Conservation (phyloP, 495 filamentous ascomycete species). For the Hypoxylon crocopeplum region DNA sequence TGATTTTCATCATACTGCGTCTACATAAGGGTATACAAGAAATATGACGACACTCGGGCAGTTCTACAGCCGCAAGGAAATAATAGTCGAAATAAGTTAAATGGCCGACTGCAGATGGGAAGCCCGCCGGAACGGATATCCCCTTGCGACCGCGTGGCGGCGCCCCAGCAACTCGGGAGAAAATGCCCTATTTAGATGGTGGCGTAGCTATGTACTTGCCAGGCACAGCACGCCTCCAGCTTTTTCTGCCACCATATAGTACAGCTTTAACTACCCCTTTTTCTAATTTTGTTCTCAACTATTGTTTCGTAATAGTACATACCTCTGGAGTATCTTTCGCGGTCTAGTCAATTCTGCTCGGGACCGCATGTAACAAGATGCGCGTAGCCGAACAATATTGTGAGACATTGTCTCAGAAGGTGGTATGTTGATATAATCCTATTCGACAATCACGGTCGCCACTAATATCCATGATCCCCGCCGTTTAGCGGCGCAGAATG, state of each 20-base stretch:
- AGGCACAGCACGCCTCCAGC: too few relatives aligned
- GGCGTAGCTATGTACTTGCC: not conserved
- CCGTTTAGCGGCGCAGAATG: constrained; percentile 13
- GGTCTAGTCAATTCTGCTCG: constrained; percentile 1
- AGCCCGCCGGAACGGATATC: not conserved
- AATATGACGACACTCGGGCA: too few relatives aligned
- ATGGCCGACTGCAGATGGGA: too few relatives aligned
- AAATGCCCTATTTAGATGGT: not conserved
- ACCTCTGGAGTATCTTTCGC: not conserved
- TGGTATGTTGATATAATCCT: not conserved
- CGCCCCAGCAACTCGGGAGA: constrained; percentile 1
- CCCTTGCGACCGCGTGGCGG: constrained; percentile 11
- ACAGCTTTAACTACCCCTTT: not conserved
- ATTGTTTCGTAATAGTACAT: not conserved
- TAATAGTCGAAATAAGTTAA: too few relatives aligned
- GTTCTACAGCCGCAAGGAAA: too few relatives aligned
- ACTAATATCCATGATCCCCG: not conserved
- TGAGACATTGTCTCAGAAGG: constrained; percentile 16
- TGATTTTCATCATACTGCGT: too few relatives aligned
- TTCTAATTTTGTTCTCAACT: not conserved
- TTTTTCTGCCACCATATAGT: too few relatives aligned
- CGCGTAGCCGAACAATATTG: not conserved
- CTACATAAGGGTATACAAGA: too few relatives aligned
- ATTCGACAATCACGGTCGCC: constrained; percentile 1
- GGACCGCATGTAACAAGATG: constrained; percentile 9